Evolutionary conservation across 495 filamentous ascomycete genomes (phyloP), one percentile per base, ranked within the genome.

Genomic region (Penicillium atrosanguineum): DNA sequence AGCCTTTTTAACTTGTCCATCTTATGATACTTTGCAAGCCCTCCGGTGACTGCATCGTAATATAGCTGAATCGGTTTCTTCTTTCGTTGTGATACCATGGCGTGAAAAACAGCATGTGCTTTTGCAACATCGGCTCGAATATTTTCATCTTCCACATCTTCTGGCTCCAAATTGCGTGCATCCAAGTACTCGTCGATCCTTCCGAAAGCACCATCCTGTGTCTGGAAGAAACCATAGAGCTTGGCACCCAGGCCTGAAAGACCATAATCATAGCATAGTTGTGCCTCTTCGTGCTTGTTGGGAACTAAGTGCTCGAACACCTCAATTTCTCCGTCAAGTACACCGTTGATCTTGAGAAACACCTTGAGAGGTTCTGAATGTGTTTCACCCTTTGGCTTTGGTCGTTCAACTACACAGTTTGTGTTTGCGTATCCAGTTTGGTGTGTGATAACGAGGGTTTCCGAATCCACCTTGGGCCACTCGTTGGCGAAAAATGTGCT

Each of bases 101-200:
- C 16, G 50, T 69, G 64, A 40, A 67, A 65, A 3, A 18, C 41
- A 2, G 61, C 64, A 23, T 56, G 29, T 53, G n/a, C 66, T 49
- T 44, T 61, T 0, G 66, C 64, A 59, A 69, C 46, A 55, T 67
- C 61, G 2, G 59, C 61, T 57, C 61, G 58, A 18, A 69, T 69
- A 60, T 48, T 46, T 46, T 39, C 6, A 37, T 69, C 39, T 39
- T 71, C 59, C 48, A 63, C 53, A 65, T 71, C 60, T 44, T 67
- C 66, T 5, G 59, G 54, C 40, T 63, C 45, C 56, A 67, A 31
- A 31, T 56, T 63, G 6, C 66, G 61, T 44, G 61, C 64, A 44
- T 67, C 58, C 36, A 67, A 36, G 48, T 63, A 69, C 56, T 69
- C 64, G 15, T 69, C 66, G 42, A 65, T 25, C 29, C 66, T 56